Evolutionary conservation across 768 basidiomycete genomes (phyloP).

Genomic region (Tylopilus plumbeoviolaceoides): DNA sequence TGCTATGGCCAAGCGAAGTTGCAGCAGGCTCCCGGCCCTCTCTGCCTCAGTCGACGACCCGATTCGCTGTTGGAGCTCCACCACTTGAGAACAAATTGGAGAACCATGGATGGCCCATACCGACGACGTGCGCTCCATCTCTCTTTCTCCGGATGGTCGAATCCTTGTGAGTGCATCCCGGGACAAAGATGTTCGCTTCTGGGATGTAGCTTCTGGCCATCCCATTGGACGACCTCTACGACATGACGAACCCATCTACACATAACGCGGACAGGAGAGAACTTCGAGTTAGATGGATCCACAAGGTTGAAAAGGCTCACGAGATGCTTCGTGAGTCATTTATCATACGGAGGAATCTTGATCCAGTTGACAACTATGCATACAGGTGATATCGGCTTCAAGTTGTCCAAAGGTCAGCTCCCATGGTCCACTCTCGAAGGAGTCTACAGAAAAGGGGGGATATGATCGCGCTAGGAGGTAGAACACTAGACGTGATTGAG

Average conservation of each 20-base stretch:
- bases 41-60: background rate
- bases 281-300: background rate
- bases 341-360: background rate
- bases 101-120: background rate
- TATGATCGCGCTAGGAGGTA: too few relatives aligned
- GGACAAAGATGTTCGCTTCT: background rate
- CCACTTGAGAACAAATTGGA: background rate
- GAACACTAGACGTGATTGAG: too few relatives aligned
- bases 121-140: background rate
- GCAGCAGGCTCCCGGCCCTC: conserved; percentile 2
- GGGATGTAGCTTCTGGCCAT: background rate
- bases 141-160: background rate
- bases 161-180: background rate
- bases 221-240: background rate
- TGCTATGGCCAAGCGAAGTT: conserved; percentile 11
- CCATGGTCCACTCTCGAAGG: conserved; percentile 4
- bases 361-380: background rate
- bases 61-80: conserved; percentile 10
- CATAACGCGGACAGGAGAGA: background rate
- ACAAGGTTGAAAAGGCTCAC: conserved; percentile 2
- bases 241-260: background rate
- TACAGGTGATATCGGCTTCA: background rate
- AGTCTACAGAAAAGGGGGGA: background rate
- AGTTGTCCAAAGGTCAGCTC: background rate
- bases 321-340: conserved; percentile 11